Percentiles rank a stretch among this genome's conserved stretches.
phyloP scores from a whole-genome alignment of 192 early-diverging fungal species.

The Thamnidium elegans region DNA sequence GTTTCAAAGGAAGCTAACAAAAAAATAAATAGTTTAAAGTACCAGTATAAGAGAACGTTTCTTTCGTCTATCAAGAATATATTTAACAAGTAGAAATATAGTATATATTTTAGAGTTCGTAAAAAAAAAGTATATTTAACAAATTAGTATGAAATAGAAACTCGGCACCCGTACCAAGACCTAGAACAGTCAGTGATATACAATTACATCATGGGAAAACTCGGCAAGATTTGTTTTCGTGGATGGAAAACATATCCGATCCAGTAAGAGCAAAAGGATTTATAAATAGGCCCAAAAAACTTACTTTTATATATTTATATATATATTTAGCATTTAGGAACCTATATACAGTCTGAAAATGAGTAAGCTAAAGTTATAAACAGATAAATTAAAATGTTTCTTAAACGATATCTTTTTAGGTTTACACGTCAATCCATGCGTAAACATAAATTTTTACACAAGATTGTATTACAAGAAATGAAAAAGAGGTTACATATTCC shows the following conservation, averaged over 20 bases:
- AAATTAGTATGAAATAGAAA: too few relatives aligned
- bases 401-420: slow-evolving; percentile 1
- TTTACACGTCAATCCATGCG: slow-evolving; percentile 27
- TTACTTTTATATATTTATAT: neutral
- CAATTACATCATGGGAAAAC: slow-evolving; percentile 37
- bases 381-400: too few relatives aligned
- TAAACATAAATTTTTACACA: slow-evolving; percentile 13
- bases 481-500: slow-evolving; percentile 43
- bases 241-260: slow-evolving; percentile 52
- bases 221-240: slow-evolving; percentile 48
- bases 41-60: neutral
- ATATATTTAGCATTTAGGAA: slow-evolving; percentile 37
- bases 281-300: neutral
- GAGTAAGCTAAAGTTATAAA: slow-evolving; percentile 28
- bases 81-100: slow-evolving; percentile 8
- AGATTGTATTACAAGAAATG: slow-evolving; percentile 46
- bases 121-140: too few relatives aligned
- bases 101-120: too few relatives aligned
- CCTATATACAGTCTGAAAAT: slow-evolving; percentile 53
- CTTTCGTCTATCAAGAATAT: slow-evolving; percentile 3
- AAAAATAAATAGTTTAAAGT: too few relatives aligned
- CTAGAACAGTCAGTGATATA: slow-evolving; percentile 37
- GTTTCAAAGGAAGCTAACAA: too few relatives aligned
- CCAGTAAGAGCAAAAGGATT: slow-evolving; percentile 32
- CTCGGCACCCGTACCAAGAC: slow-evolving; percentile 29